These are phyloP conservation scores for Pecoramyces ruminantium DNA, from an alignment of 192 early-diverging fungal genomes.

Conservation along the genomic window DNA sequence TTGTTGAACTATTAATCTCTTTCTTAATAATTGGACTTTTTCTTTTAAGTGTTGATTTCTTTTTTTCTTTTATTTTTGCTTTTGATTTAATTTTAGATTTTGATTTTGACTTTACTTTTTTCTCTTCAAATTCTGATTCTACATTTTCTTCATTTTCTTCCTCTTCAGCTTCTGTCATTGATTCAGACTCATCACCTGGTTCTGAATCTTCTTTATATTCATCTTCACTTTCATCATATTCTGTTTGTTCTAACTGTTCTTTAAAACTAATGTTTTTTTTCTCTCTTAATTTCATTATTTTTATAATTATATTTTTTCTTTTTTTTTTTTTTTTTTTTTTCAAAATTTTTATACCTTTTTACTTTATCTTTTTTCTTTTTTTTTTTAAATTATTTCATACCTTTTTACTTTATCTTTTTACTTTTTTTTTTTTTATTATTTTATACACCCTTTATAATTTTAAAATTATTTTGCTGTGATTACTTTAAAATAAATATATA, in stretches of 20 bases:
- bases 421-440: no score
- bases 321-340: no score
- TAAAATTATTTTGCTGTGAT: no score
- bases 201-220: neutral
- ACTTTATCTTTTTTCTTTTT: no score
- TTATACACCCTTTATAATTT: no score
- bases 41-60: neutral
- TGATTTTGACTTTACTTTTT: neutral
- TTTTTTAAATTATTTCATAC: no score
- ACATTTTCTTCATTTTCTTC: neutral
- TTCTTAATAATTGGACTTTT: neutral
- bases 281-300: neutral
- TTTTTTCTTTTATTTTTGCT: neutral
- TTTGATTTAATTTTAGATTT: neutral
- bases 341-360: no score
- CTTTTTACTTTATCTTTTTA: no score
- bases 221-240: neutral
- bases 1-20: neutral
- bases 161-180: neutral
- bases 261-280: neutral
- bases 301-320: no score
- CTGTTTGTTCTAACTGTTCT: neutral
- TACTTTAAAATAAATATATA: no score
- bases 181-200: neutral
- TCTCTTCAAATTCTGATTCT: no score